Conservation (phyloP, 768 basidiomycete genomes). For the Cytidiella melzeri region DNA sequence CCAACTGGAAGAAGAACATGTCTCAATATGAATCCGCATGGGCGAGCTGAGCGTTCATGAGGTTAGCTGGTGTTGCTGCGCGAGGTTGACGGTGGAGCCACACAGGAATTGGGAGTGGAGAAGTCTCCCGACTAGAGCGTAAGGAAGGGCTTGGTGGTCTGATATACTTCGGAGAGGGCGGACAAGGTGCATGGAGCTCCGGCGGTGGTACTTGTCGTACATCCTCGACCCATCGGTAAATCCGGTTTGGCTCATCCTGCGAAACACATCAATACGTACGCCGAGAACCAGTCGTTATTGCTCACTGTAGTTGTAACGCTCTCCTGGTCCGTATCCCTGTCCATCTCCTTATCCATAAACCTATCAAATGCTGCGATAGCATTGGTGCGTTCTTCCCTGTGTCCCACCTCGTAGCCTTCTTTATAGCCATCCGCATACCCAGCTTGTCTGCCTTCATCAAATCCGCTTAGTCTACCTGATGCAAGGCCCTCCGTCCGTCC, state of each 20-base stretch:
- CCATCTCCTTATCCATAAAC: constrained; percentile 43
- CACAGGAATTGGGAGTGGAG: constrained; percentile 1
- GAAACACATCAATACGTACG: neutral
- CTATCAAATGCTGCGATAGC: constrained; percentile 55
- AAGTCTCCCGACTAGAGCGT: neutral
- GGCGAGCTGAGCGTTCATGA: no score
- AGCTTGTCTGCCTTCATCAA: constrained; percentile 28
- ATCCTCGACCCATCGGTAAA: constrained; percentile 12
- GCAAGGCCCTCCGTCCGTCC: constrained; percentile 28
- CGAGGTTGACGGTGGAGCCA: constrained; percentile 12
- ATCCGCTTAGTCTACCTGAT: constrained; percentile 20
- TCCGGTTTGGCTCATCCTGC: constrained; percentile 10
- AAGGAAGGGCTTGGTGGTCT: neutral
- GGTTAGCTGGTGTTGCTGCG: neutral
- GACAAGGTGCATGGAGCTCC: neutral
- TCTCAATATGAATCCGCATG: no score
- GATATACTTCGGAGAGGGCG: constrained; percentile 5
- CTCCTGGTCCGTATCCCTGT: constrained; percentile 9
- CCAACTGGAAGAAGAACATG: no score
- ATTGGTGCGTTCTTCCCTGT: constrained; percentile 44
- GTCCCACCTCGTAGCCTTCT: constrained; percentile 33
- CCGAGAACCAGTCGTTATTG: no score
- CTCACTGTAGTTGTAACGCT: neutral
- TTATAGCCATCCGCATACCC: constrained; percentile 32
- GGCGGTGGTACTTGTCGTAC: constrained; percentile 1